Base-by-base conservation (phyloP, 495 filamentous ascomycete species). In the Melanomma pulvis-pyrius region DNA sequence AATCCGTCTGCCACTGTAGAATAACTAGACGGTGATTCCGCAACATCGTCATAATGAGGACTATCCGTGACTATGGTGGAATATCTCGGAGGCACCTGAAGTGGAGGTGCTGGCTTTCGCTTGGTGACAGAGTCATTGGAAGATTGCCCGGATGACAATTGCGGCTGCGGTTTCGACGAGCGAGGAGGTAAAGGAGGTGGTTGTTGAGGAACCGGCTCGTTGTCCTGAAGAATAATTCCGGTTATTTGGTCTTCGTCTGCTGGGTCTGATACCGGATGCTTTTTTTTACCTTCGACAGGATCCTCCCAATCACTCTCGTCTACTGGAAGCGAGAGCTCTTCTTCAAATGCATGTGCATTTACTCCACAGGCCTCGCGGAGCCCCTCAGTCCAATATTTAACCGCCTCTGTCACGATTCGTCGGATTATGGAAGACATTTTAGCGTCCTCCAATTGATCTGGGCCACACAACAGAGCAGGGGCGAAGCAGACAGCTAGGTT, bases 401-500 rank as follows among this genome's bases (percentile, higher is more conserved):
- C 73, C 3, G 77, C 80, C 12, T 74, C 71, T 52, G 77, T 73
- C 13, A 83, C 56, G 22, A 83, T 74, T 29, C 73, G 76, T 30
- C 75, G 66, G 17, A 82, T 70, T 4, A 82, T 75, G 1, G 74
- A 75, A 7, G 77, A 78, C 36, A 81, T 77, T 66, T 78, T 80
- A 0, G 78, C 79, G 58, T 83, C 81, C 56, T 80, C 77, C 41
- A 81, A 50, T 51, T 78, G 78, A 48, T 78, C 75, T 60, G 74
- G 70, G 59, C 81, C 75, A 72, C 79, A 69, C 52, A 81, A 47
- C 51, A 80, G 55, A 46, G 76, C 77, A 15, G 81, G 80, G 0
- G 78, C 77, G 49, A 85, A 78, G 66, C 82, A 84, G 25, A 84
- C 77, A 11, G 81, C 78, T 11, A 86, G 71, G 34, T 84, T 85